phyloP scores from a whole-genome alignment of 2,329 filamentous ascomycete species.

The Emmonsiellopsis sp. region DNA sequence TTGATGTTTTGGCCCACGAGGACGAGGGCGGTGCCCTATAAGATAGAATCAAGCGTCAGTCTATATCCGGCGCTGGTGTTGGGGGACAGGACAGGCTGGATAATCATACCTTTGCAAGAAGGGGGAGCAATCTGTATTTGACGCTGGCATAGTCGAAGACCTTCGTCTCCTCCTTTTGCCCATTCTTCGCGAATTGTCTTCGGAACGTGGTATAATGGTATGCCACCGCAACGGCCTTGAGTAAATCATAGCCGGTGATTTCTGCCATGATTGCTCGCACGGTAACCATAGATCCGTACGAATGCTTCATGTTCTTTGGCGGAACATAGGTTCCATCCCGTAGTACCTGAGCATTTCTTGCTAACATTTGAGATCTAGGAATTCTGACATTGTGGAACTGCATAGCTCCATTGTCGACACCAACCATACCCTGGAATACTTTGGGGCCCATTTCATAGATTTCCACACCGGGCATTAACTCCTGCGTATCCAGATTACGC shows the following conservation, averaged over 20 bases:
- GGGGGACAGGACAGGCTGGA: not conserved
- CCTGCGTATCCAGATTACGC: conserved; percentile 18
- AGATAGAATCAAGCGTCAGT: not conserved
- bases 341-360: conserved; percentile 20
- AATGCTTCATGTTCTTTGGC: conserved; percentile 22
- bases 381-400: conserved; percentile 25
- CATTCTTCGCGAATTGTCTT: conserved; percentile 12
- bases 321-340: conserved; percentile 21
- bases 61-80: not conserved
- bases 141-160: conserved; percentile 19
- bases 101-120: conserved; percentile 12
- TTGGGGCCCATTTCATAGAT: conserved; percentile 23
- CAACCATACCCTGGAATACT: conserved; percentile 16
- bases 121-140: conserved; percentile 14
- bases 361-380: conserved; percentile 25
- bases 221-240: conserved; percentile 26
- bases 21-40: conserved; percentile 12
- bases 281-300: conserved; percentile 27
- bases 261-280: conserved; percentile 22
- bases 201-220: conserved; percentile 20
- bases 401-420: conserved; percentile 23
- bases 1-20: conserved; percentile 17
- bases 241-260: conserved; percentile 19
- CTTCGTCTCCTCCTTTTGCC: conserved; percentile 10
- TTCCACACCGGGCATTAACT: conserved; percentile 19